These are phyloP conservation scores for Phialophora verrucosa DNA, from an alignment of 2,329 filamentous ascomycete genomes.

Conservation along the genomic window DNA sequence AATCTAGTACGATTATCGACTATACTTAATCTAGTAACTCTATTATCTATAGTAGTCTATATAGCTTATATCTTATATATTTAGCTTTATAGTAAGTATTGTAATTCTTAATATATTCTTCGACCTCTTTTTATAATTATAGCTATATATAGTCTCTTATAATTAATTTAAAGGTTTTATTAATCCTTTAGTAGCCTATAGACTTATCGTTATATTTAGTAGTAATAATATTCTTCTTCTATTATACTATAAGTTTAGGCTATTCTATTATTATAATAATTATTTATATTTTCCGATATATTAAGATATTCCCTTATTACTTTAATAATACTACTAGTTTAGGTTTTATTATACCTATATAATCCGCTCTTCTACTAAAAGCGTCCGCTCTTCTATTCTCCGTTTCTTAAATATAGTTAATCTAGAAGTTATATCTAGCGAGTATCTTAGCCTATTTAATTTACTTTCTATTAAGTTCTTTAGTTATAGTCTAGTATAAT, in stretches of 20 bases:
- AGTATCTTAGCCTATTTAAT: conserved; percentile 11
- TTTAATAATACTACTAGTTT: background rate
- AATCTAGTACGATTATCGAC: background rate
- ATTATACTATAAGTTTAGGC: conserved; percentile 2
- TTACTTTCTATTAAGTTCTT: conserved; percentile 17
- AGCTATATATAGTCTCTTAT: too few species aligned
- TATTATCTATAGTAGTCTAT: conserved; percentile 7
- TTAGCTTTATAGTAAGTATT: conserved; percentile 22
- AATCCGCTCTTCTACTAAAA: conserved; percentile 25
- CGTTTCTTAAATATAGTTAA: background rate
- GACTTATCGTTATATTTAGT: conserved; percentile 16
- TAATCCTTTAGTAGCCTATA: conserved; percentile 16
- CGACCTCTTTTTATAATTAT: conserved; percentile 29
- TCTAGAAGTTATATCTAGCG: background rate
- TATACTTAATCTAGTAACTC: background rate
- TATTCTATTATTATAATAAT: background rate
- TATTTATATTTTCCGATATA: too few species aligned
- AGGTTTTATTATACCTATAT: conserved; percentile 4
- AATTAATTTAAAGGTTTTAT: background rate
- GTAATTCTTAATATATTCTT: conserved; percentile 23
- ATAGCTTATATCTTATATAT: conserved; percentile 24
- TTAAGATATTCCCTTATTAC: conserved; percentile 6
- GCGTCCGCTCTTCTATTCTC: background rate
- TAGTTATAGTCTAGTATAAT: conserved; percentile 27
- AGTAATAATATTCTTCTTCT: conserved; percentile 6